phyloP scores from a whole-genome alignment of 2,329 filamentous ascomycete genomes.

The Fusarium mundagurra region DNA sequence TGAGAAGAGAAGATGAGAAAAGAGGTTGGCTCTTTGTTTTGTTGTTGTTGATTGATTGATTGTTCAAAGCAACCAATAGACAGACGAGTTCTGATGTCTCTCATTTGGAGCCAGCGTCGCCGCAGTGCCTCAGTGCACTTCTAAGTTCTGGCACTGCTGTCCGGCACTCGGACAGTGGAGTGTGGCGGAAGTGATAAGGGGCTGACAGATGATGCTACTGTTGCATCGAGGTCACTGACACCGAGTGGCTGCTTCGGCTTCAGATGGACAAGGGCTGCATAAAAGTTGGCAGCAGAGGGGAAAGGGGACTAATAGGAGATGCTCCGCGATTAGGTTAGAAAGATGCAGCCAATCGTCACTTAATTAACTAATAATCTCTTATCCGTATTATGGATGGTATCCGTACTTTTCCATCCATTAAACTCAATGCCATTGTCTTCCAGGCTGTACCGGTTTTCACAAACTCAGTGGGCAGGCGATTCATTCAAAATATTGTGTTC shows the following conservation, averaged over 20 bases:
- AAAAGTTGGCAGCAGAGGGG: constrained; percentile 20
- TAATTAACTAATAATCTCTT: neutral
- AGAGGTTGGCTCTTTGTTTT: constrained; percentile 34
- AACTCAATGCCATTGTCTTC: neutral
- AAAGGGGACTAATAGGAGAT: constrained; percentile 14
- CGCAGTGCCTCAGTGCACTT: neutral
- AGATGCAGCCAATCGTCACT: constrained; percentile 19
- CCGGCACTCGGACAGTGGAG: constrained; percentile 4
- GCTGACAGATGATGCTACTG: constrained; percentile 12
- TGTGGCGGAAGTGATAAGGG: constrained; percentile 25
- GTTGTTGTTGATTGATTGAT: constrained; percentile 36
- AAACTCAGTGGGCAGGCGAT: neutral
- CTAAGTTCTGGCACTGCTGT: neutral
- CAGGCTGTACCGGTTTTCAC: neutral
- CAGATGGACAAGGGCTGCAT: constrained; percentile 8
- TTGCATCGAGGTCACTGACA: constrained; percentile 16
- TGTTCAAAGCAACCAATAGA: constrained; percentile 22
- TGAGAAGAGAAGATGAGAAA: neutral
- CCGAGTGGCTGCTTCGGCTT: constrained; percentile 26
- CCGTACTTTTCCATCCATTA: neutral
- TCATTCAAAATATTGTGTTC: neutral
- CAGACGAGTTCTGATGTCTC: neutral
- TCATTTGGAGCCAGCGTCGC: constrained; percentile 13
- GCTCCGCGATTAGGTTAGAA: constrained; percentile 15
- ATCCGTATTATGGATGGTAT: neutral